These are phyloP conservation scores for Cryptococcus depauperatus DNA, from an alignment of 1,284 basidiomycete genomes.

Conservation along the genomic window DNA sequence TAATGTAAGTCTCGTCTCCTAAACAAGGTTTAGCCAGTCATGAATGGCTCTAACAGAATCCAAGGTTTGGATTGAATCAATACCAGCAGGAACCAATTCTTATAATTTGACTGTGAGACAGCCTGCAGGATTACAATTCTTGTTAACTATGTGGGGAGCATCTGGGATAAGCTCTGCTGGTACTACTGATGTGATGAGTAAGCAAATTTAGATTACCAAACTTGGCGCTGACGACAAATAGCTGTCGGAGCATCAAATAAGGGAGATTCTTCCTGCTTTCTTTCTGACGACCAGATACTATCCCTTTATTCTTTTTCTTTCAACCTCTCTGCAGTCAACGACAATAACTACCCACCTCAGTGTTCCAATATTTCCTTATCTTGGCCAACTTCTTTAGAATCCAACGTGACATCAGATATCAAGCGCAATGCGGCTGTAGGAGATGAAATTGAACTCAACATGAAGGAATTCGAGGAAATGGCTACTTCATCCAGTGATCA, in stretches of 20 bases:
- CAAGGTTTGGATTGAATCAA: constrained; percentile 37
- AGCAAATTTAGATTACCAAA: constrained; percentile 7
- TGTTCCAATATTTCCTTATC: constrained; percentile 39
- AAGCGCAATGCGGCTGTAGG: neutral
- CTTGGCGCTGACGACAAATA: constrained; percentile 1
- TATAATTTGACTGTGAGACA: constrained; percentile 32
- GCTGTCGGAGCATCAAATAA: constrained; percentile 20
- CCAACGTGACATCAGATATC: constrained; percentile 20
- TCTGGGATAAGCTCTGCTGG: constrained; percentile 38
- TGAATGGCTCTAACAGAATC: constrained; percentile 1
- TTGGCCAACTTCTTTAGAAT: constrained; percentile 40
- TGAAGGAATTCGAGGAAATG: neutral
- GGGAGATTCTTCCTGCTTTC: constrained; percentile 28
- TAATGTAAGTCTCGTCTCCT: constrained; percentile 23
- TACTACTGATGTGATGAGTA: constrained; percentile 39
- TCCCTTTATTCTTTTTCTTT: constrained; percentile 40
- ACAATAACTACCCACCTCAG: constrained; percentile 29
- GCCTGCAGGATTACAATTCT: constrained; percentile 32
- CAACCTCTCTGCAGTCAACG: constrained; percentile 28
- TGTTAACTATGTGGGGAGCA: constrained; percentile 41
- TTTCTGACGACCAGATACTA: constrained; percentile 28
- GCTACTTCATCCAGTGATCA: constrained; percentile 18
- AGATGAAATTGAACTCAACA: neutral
- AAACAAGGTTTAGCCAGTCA: neutral
- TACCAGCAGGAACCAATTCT: constrained; percentile 25